Conservation (phyloP, 352 stramenopile species). For the Phytopythium aichiense region DNA sequence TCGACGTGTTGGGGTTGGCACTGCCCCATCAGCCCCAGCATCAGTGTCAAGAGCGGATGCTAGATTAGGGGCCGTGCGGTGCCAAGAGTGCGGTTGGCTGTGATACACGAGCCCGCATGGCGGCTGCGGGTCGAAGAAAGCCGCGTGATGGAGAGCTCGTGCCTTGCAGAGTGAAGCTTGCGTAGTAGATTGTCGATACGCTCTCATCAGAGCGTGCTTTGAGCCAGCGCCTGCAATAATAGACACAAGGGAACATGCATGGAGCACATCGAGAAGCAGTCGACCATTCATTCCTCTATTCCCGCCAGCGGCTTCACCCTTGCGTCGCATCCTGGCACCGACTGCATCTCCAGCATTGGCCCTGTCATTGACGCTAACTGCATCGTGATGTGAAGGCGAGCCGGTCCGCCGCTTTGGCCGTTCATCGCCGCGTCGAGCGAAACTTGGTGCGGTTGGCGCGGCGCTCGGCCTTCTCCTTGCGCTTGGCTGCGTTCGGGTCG, state of each 20-base stretch:
- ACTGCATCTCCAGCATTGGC: neutral
- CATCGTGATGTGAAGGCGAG: neutral
- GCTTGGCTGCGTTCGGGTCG: slow-evolving; percentile 54
- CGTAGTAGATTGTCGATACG: neutral
- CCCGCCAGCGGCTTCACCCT: neutral
- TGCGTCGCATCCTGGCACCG: neutral
- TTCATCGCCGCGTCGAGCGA: slow-evolving; percentile 30
- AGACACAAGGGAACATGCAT: neutral
- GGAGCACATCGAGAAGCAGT: neutral
- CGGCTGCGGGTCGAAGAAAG: neutral
- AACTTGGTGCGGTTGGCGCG: slow-evolving; percentile 55
- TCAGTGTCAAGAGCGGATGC: neutral
- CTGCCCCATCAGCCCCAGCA: neutral
- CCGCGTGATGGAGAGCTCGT: neutral
- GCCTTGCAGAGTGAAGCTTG: neutral
- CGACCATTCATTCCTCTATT: neutral
- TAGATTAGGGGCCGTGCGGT: no score
- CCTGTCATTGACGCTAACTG: neutral
- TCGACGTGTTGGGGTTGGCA: neutral
- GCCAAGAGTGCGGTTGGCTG: neutral
- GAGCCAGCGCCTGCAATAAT: neutral
- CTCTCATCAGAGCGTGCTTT: neutral
- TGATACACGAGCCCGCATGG: neutral
- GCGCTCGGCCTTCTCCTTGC: slow-evolving; percentile 75
- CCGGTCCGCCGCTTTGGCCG: neutral